Evolutionary conservation across 176 grass and related monocot species (phyloP).

Genomic region (Guadua angustifolia): DNA sequence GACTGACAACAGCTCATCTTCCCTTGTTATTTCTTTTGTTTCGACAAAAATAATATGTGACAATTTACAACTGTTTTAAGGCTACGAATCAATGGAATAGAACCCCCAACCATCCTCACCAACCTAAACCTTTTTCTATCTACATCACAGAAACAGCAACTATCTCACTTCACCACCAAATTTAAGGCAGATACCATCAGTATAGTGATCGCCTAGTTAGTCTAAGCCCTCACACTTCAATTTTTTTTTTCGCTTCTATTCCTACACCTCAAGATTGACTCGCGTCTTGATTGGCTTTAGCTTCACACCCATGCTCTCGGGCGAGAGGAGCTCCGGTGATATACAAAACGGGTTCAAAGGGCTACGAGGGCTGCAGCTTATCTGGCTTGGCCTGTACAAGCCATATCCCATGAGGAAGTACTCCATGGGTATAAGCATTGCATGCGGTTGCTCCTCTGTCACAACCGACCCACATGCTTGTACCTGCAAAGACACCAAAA

Average conservation of each 20-base stretch:
- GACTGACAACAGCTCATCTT: conserved; percentile 42
- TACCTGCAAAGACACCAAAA: conserved; percentile 56
- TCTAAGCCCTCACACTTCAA: conserved; percentile 17
- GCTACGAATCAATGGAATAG: conserved; percentile 59
- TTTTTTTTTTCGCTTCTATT: conserved; percentile 27
- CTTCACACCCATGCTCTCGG: conserved; percentile 97
- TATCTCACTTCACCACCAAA: conserved; percentile 57
- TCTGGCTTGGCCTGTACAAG: conserved; percentile 70
- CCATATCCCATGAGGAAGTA: conserved; percentile 92
- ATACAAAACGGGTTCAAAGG: conserved; percentile 76
- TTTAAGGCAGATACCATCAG: conserved; percentile 43
- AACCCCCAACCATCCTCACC: conserved; percentile 41
- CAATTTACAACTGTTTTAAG: conserved; percentile 78
- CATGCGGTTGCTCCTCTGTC: conserved; percentile 90
- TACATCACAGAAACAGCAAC: conserved; percentile 51
- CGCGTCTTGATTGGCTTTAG: conserved; percentile 95
- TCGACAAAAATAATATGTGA: conserved; percentile 61
- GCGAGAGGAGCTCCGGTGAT: conserved; percentile 79
- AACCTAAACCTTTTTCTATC: conserved; percentile 47
- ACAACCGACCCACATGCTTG: conserved; percentile 86
- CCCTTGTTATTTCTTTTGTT: conserved; percentile 52
- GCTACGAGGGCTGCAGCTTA: conserved; percentile 71
- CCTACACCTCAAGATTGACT: conserved; percentile 56
- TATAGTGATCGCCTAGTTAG: conserved; percentile 18
- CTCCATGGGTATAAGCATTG: conserved; percentile 93